Conservation (phyloP, 2,329 filamentous ascomycete genomes). For the Penicillium sp. region DNA sequence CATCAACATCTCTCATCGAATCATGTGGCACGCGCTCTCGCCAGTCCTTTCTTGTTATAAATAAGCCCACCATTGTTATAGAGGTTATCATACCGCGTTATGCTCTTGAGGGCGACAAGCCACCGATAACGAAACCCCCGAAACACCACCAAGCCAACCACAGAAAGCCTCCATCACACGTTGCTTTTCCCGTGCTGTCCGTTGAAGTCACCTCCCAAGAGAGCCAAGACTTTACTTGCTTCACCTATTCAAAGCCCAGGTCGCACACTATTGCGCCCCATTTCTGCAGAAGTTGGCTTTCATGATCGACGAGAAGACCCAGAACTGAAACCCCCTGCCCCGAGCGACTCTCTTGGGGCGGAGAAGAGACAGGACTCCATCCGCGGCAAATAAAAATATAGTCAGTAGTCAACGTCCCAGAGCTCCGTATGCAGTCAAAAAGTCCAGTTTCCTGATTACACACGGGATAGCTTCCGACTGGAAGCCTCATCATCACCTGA, state of each 20-base stretch:
- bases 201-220: constrained; percentile 12
- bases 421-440: background rate
- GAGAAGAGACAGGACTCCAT: background rate
- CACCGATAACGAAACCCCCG: constrained; percentile 17
- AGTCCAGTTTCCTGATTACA: background rate
- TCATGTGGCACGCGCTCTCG: constrained; percentile 1
- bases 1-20: background rate
- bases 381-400: background rate
- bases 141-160: constrained; percentile 36
- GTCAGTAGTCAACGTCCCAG: background rate
- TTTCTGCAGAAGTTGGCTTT: constrained; percentile 5
- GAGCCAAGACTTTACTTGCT: constrained; percentile 5
- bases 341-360: background rate
- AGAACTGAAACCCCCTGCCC: background rate
- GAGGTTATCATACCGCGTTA: constrained; percentile 1
- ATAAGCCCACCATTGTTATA: constrained; percentile 1
- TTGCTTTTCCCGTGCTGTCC: constrained; percentile 24
- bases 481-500: constrained; percentile 10
- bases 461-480: constrained; percentile 19
- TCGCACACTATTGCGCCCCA: constrained; percentile 16
- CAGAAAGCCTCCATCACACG: constrained; percentile 32
- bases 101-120: constrained; percentile 4
- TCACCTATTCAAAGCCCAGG: constrained; percentile 8
- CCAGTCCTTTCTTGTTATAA: background rate
- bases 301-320: constrained; percentile 11